Evolutionary conservation across 176 grass and related monocot genomes (phyloP), one percentile per base, ranked within the genome.

Genomic region (Pontederia crassipes): DNA sequence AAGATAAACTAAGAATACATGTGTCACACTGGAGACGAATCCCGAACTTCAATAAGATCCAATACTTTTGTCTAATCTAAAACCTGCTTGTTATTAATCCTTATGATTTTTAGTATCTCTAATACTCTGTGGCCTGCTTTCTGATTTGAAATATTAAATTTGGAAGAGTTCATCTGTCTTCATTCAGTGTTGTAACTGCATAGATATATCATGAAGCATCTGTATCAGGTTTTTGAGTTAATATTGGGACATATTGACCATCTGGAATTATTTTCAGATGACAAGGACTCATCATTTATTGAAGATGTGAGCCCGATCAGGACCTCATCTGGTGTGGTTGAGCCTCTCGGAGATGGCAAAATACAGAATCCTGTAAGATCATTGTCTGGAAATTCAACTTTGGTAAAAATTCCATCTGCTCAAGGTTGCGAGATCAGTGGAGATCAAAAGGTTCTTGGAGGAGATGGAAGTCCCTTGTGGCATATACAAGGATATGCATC

Each of bases 401-500:
- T 29, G 59, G 59, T 53, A 46, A 79, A 73, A 61, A 60, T 80
- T 73, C 54, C 72, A 11, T 56, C 55, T 61, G 40, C 28, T 61
- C 70, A 40, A 55, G 47, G 13, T 17, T 65, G 24, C 46, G 88
- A 81, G 50, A 48, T 51, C 77, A 72, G 1, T 6, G 59, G 81
- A 81, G 71, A 54, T 71, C 62, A 59, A 52, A 73, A 46, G 67
- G 64, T 74, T 56, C 78, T 71, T 18, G 20, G 66, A 16, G 81
- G 80, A 71, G 75, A 69, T 77, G 62, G 50, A 28, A 92, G 65
- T 40, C 72, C 85, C 32, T 92, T 98, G 65, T 79, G 28, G 48
- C 46, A 92, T 75, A 71, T 98, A 75, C 84, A 92, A 72, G 93
- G 71, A 58, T 98, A 90, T 69, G 60, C 78, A 75, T 88, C 82